Evolutionary conservation across 345 rosid genomes (phyloP).

Genomic region (Linum trigynum): DNA sequence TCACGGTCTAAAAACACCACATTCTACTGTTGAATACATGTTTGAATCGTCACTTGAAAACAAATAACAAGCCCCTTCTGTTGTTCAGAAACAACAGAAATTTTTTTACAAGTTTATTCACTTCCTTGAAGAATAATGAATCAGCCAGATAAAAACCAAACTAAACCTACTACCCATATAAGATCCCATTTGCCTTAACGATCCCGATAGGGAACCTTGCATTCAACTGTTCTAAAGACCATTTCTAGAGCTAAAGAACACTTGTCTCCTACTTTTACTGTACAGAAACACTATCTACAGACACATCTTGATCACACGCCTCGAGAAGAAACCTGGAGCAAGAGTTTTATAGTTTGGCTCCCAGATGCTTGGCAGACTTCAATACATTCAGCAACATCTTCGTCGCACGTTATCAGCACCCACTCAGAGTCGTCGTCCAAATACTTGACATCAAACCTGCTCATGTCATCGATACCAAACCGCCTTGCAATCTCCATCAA

Average conservation of each 20-base stretch:
- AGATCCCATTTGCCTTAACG: neutral
- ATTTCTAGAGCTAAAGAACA: neutral
- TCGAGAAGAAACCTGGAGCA: conserved; percentile 47
- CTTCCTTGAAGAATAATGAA: neutral
- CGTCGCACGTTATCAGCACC: conserved; percentile 83
- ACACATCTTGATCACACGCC: neutral
- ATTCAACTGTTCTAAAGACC: neutral
- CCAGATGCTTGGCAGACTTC: conserved; percentile 46
- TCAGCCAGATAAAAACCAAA: neutral
- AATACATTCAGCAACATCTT: conserved; percentile 77
- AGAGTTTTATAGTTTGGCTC: conserved; percentile 48
- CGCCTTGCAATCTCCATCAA: conserved; percentile 57
- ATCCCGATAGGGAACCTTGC: neutral
- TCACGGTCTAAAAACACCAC: no score
- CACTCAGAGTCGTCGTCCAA: conserved; percentile 92
- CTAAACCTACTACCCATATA: neutral
- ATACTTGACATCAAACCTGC: conserved; percentile 64
- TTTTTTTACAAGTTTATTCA: neutral
- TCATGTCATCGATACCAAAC: conserved; percentile 49
- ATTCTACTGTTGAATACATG: no score
- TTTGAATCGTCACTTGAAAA: no score
- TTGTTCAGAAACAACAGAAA: neutral
- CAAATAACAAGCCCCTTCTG: neutral
- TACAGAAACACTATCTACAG: neutral
- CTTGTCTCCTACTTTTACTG: neutral